A percentile compares a stretch with the other conserved stretches of the same genome.
phyloP scores from a whole-genome alignment of 2,329 filamentous ascomycete species.

The Neopestalotiopsis sp. region DNA sequence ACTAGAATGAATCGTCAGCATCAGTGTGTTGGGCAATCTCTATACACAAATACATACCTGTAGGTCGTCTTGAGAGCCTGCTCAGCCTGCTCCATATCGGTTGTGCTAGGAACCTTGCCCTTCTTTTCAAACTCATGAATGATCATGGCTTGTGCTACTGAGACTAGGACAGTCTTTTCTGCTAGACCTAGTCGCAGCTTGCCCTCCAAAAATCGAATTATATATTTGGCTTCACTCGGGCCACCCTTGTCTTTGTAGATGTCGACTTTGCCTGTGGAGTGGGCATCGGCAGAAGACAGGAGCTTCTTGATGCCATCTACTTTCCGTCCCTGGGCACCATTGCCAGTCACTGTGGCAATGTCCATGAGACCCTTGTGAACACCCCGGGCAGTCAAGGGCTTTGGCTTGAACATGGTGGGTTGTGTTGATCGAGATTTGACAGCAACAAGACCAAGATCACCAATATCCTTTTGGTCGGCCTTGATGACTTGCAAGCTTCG shows the following conservation, averaged over 20 bases:
- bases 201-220: constrained; percentile 91
- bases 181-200: constrained; percentile 91
- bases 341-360: constrained; percentile 86
- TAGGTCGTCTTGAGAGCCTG: constrained; percentile 88
- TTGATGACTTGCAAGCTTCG: constrained; percentile 90
- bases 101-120: constrained; percentile 72
- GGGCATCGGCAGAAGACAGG: constrained; percentile 85
- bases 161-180: constrained; percentile 89
- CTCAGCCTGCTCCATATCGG: constrained; percentile 84
- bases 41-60: constrained; percentile 58
- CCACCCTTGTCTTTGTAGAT: constrained; percentile 93
- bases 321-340: constrained; percentile 88
- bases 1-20: constrained; percentile 49
- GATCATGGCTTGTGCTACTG: constrained; percentile 86
- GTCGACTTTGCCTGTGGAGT: constrained; percentile 78
- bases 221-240: constrained; percentile 91
- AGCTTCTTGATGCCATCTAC: constrained; percentile 96
- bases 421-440: constrained; percentile 96
- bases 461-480: constrained; percentile 93
- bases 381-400: constrained; percentile 82
- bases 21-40: background rate
- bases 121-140: constrained; percentile 79
- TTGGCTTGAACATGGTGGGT: constrained; percentile 98
- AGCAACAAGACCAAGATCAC: constrained; percentile 91
- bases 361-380: constrained; percentile 88